Percentiles rank a stretch among this genome's conserved stretches.
These are phyloP conservation scores for Mycena rosella DNA, from an alignment of 768 basidiomycete species.

Conservation along the genomic window DNA sequence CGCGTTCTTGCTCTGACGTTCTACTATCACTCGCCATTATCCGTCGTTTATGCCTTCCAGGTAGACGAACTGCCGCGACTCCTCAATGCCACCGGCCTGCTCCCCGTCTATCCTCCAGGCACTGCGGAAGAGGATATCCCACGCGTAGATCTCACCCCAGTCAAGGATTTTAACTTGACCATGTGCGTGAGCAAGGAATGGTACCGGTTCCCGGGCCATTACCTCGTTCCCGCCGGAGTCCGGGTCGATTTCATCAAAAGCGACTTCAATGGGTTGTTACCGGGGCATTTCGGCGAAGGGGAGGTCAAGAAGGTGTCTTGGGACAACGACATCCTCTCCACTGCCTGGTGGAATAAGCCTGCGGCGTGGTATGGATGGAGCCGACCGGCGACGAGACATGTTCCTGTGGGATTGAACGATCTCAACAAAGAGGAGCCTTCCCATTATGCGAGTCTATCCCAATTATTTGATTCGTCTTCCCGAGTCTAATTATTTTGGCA, in stretches of 20 bases:
- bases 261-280: slow-evolving; percentile 91
- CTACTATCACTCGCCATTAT: slow-evolving; percentile 93
- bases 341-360: slow-evolving; percentile 58
- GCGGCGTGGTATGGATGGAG: slow-evolving; percentile 29
- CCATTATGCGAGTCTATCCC: slow-evolving; percentile 72
- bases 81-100: slow-evolving; percentile 77
- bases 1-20: slow-evolving; percentile 86
- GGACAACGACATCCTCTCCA: slow-evolving; percentile 41
- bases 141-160: slow-evolving; percentile 74
- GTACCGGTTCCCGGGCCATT: slow-evolving; percentile 94
- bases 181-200: slow-evolving; percentile 96
- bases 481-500: slow-evolving; percentile 22
- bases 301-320: slow-evolving; percentile 41
- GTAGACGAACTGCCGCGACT: slow-evolving; percentile 83
- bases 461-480: slow-evolving; percentile 15
- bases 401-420: slow-evolving; percentile 85
- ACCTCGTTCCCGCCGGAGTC: slow-evolving; percentile 86
- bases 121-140: slow-evolving; percentile 57
- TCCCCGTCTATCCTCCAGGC: slow-evolving; percentile 59
- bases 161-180: slow-evolving; percentile 77
- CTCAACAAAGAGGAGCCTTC: slow-evolving; percentile 83
- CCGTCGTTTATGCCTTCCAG: slow-evolving; percentile 78
- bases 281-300: slow-evolving; percentile 79
- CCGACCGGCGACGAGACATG: slow-evolving; percentile 69
- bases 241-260: slow-evolving; percentile 92